A percentile compares a stretch with the other conserved stretches of the same genome.
These are phyloP conservation scores for Fusarium austroafricanum DNA, from an alignment of 2,329 filamentous ascomycete species.

Conservation along the genomic window DNA sequence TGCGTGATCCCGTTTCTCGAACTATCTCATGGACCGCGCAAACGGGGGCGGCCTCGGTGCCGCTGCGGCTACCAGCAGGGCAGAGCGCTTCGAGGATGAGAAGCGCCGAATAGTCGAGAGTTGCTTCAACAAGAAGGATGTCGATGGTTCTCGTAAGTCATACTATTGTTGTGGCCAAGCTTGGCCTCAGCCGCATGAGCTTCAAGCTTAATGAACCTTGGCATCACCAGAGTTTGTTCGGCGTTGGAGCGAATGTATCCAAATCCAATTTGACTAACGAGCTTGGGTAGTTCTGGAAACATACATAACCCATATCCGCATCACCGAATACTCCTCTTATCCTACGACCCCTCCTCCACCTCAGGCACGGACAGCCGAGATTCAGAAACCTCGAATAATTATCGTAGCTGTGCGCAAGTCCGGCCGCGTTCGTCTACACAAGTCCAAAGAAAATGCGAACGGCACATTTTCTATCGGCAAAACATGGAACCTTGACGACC, in stretches of 20 bases:
- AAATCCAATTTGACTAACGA: slow-evolving; percentile 12
- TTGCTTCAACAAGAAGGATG: slow-evolving; percentile 91
- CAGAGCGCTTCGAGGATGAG: slow-evolving; percentile 96
- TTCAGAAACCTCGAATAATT: slow-evolving; percentile 90
- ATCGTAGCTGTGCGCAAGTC: slow-evolving; percentile 94
- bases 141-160: slow-evolving; percentile 82
- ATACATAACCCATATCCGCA: slow-evolving; percentile 96
- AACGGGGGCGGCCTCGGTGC: slow-evolving; percentile 53
- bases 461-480: slow-evolving; percentile 97
- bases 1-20: slow-evolving; percentile 39
- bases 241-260: neutral
- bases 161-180: slow-evolving; percentile 25
- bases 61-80: slow-evolving; percentile 57
- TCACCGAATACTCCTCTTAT: slow-evolving; percentile 86
- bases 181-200: neutral
- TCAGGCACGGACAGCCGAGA: slow-evolving; percentile 72
- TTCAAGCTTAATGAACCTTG: neutral
- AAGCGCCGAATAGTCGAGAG: slow-evolving; percentile 94
- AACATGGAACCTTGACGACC: slow-evolving; percentile 95
- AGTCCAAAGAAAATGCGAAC: slow-evolving; percentile 94
- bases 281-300: slow-evolving; percentile 70
- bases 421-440: slow-evolving; percentile 93
- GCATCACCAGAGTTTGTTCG: neutral
- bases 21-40: slow-evolving; percentile 54
- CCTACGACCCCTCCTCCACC: slow-evolving; percentile 88